phyloP scores from a whole-genome alignment of 164 flowering plant genomes.

The Vitis rotundifolia region DNA sequence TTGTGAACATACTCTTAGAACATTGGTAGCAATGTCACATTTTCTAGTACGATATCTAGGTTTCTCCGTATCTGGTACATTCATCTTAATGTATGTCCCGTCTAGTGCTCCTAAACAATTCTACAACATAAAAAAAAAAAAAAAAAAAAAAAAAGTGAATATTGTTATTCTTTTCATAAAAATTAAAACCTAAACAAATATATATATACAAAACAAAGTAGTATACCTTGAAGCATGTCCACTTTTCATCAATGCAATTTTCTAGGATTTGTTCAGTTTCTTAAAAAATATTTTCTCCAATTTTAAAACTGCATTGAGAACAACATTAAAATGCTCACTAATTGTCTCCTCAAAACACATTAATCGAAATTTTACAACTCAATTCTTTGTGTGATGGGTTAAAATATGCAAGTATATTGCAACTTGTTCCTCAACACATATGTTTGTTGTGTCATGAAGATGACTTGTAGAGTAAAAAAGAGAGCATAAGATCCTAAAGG shows the following conservation, averaged over 20 bases:
- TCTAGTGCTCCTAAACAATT: constrained; percentile 16
- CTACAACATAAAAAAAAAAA: neutral
- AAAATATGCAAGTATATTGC: constrained; percentile 13
- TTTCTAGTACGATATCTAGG: constrained; percentile 4
- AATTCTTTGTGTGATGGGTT: constrained; percentile 11
- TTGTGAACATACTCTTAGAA: constrained; percentile 11
- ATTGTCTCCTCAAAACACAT: constrained; percentile 11
- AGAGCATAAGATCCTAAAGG: neutral
- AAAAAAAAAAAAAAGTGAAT: neutral
- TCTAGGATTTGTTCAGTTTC: constrained; percentile 10
- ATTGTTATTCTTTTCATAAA: neutral
- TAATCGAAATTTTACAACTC: neutral
- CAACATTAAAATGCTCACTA: constrained; percentile 8
- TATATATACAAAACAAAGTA: neutral
- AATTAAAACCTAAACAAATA: neutral
- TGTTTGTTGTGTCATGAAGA: constrained; percentile 2
- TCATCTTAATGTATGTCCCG: constrained; percentile 6
- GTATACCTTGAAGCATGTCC: constrained; percentile 21
- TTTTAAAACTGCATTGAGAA: constrained; percentile 1
- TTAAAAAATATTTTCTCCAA: neutral
- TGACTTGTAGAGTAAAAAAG: neutral
- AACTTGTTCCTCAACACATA: constrained; percentile 12
- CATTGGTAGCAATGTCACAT: constrained; percentile 13
- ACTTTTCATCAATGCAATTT: constrained; percentile 13
- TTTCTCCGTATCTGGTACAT: neutral